These are phyloP conservation scores for Nymphaea colorata DNA, from an alignment of 164 flowering plant genomes.

Conservation along the genomic window DNA sequence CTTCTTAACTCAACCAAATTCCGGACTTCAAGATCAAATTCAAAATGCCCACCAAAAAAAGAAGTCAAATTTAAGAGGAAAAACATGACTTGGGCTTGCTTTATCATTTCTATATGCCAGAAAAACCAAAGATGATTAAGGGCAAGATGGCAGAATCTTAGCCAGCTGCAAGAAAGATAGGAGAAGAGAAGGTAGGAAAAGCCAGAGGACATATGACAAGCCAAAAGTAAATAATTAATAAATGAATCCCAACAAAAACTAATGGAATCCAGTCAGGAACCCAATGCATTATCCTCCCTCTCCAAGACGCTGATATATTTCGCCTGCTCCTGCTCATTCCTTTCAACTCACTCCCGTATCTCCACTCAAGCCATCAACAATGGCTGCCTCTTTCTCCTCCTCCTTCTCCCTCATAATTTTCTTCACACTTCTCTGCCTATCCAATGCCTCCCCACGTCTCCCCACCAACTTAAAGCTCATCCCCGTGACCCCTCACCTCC, in stretches of 20 bases:
- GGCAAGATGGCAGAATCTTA: no score
- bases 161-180: not conserved
- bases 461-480: not conserved
- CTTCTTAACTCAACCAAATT: no score
- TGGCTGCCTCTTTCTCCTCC: not conserved
- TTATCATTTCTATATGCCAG: no score
- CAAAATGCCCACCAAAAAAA: no score
- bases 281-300: not conserved
- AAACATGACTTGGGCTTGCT: no score
- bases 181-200: not conserved
- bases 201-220: not conserved
- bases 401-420: not conserved
- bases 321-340: not conserved
- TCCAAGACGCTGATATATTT: not conserved
- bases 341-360: not conserved
- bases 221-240: not conserved
- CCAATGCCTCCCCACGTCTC: not conserved
- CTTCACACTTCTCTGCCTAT: not conserved
- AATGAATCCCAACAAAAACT: not conserved
- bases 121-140: no score
- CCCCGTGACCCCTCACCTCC: conserved; percentile 18
- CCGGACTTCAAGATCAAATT: no score
- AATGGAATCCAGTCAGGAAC: not conserved
- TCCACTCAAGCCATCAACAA: not conserved
- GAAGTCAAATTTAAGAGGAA: no score